Percentiles rank a stretch among this genome's conserved stretches.
Evolutionary conservation across 148 eudicot genomes (phyloP).

Genomic region (Cornus controversa): DNA sequence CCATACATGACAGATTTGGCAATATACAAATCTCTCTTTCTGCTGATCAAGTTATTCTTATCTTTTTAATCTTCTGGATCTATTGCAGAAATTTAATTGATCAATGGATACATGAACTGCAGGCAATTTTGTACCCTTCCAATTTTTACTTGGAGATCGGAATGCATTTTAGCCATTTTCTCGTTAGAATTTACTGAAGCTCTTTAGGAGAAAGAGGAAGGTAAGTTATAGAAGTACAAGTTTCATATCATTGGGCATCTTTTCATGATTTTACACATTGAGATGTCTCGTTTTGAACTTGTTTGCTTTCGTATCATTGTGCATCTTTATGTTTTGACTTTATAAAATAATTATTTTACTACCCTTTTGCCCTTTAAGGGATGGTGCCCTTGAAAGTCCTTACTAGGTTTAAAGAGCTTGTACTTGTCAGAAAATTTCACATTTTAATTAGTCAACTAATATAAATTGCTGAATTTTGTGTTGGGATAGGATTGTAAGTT

Average conservation of each 20-base stretch:
- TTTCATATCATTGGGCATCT: no score
- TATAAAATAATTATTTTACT: not conserved
- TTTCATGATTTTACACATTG: no score
- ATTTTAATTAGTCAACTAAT: not conserved
- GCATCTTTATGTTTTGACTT: not conserved
- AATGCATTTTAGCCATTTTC: not conserved
- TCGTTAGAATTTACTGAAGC: not conserved
- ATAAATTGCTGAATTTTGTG: not conserved
- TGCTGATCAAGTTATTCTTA: not conserved
- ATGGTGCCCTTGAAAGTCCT: not conserved
- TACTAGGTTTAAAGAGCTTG: conserved; percentile 7
- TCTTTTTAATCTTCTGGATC: not conserved
- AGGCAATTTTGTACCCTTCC: not conserved
- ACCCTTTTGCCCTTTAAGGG: not conserved
- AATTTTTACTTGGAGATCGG: not conserved
- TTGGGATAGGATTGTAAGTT: conserved; percentile 1
- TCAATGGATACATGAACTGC: not conserved
- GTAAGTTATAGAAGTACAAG: not conserved
- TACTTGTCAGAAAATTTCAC: not conserved
- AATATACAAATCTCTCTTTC: not conserved
- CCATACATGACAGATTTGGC: not conserved
- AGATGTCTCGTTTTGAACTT: not conserved
- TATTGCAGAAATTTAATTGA: not conserved
- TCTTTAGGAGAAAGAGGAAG: not conserved
- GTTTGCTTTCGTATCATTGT: not conserved